phyloP scores from a whole-genome alignment of 2,329 filamentous ascomycete genomes.

The Aspergillus piperis region DNA sequence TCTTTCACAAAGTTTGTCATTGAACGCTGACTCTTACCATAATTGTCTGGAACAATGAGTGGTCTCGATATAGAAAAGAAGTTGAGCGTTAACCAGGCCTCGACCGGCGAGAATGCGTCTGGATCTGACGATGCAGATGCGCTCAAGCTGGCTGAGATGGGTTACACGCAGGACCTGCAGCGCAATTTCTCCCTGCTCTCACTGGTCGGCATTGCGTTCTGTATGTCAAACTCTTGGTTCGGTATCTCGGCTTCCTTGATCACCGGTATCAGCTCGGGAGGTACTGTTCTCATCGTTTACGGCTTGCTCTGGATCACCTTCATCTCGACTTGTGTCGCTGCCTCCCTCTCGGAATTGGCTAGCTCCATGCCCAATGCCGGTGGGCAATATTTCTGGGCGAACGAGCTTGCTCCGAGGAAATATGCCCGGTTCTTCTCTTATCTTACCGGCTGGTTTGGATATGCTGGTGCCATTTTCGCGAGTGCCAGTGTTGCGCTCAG shows the following conservation, averaged over 20 bases:
- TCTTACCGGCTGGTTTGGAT: slow-evolving; percentile 54
- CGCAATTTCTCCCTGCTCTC: slow-evolving; percentile 54
- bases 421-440: slow-evolving; percentile 51
- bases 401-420: slow-evolving; percentile 49
- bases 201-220: slow-evolving; percentile 54
- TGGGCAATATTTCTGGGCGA: slow-evolving; percentile 56
- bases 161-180: slow-evolving; percentile 48
- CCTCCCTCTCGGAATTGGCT: slow-evolving; percentile 51
- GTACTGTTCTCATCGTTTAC: slow-evolving; percentile 52
- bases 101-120: slow-evolving; percentile 15
- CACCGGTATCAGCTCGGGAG: slow-evolving; percentile 54
- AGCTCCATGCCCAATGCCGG: slow-evolving; percentile 54
- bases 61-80: slow-evolving; percentile 24
- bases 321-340: slow-evolving; percentile 49
- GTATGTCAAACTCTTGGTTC: slow-evolving; percentile 55
- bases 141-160: slow-evolving; percentile 50
- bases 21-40: neutral
- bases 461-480: slow-evolving; percentile 58
- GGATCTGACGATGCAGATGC: slow-evolving; percentile 38
- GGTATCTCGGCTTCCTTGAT: slow-evolving; percentile 52
- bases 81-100: slow-evolving; percentile 18
- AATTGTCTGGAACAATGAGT: slow-evolving; percentile 18
- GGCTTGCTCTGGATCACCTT: slow-evolving; percentile 51
- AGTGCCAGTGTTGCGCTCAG: slow-evolving; percentile 55
- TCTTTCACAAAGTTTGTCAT: neutral